phyloP scores from a whole-genome alignment of 306 rosid species.

The Ceratonia siliqua region DNA sequence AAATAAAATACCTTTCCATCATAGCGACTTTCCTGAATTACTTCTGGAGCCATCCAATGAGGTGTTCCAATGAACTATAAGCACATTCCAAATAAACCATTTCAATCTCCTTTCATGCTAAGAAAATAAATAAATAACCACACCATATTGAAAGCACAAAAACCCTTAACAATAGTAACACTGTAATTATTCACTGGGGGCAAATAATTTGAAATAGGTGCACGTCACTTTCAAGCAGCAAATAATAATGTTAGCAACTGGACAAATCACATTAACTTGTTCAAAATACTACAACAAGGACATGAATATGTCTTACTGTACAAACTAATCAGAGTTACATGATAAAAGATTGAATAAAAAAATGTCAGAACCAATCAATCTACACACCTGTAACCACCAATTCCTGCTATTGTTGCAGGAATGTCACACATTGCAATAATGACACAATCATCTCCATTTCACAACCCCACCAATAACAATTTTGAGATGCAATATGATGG shows the following conservation, averaged over 20 bases:
- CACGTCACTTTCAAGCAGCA: slow-evolving; percentile 16
- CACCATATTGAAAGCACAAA: slow-evolving; percentile 26
- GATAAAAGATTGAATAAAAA: slow-evolving; percentile 5
- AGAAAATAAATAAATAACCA: slow-evolving; percentile 9
- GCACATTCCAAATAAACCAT: slow-evolving; percentile 37
- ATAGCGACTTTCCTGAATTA: slow-evolving; percentile 98
- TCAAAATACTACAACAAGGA: neutral
- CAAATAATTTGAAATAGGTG: neutral
- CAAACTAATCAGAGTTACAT: slow-evolving; percentile 24
- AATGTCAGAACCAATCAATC: neutral
- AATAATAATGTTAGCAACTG: slow-evolving; percentile 8
- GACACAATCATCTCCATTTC: neutral
- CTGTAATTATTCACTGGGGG: neutral
- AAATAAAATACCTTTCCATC: slow-evolving; percentile 80
- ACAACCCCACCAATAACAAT: neutral
- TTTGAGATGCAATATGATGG: neutral
- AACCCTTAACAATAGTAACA: slow-evolving; percentile 28
- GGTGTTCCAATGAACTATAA: slow-evolving; percentile 97
- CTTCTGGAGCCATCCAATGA: slow-evolving; percentile 99
- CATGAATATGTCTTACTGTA: slow-evolving; percentile 1
- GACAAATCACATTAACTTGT: neutral
- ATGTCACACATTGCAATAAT: neutral
- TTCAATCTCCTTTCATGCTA: slow-evolving; percentile 29
- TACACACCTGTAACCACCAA: neutral
- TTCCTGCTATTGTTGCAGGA: neutral